phyloP scores from a whole-genome alignment of 2,329 filamentous ascomycete species.

The Hirsutella rhossiliensis region DNA sequence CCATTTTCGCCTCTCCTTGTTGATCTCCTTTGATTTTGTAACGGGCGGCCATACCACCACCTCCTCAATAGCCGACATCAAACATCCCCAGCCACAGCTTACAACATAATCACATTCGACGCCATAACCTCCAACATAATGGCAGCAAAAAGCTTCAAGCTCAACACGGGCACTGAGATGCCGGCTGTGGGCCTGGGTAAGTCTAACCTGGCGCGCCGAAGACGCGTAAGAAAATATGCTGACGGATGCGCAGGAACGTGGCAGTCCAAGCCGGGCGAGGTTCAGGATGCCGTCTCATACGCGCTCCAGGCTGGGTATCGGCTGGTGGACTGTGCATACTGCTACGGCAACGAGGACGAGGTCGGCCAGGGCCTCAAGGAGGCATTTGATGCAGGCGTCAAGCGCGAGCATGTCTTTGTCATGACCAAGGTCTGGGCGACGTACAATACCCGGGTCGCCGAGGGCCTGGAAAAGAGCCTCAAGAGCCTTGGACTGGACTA shows the following conservation, averaged over 20 bases:
- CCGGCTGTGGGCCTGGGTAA: slow-evolving; percentile 51
- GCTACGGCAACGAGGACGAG: slow-evolving; percentile 72
- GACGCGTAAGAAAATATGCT: neutral
- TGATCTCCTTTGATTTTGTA: too few species aligned
- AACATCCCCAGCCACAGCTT: too few species aligned
- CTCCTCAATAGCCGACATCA: too few species aligned
- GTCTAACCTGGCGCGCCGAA: slow-evolving; percentile 7
- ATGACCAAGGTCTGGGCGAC: slow-evolving; percentile 81
- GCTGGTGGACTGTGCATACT: slow-evolving; percentile 61
- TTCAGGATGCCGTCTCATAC: slow-evolving; percentile 43
- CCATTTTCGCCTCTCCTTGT: too few species aligned
- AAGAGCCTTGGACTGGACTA: slow-evolving; percentile 66
- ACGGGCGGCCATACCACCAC: too few species aligned
- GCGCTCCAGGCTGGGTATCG: slow-evolving; percentile 46
- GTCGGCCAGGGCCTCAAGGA: slow-evolving; percentile 68
- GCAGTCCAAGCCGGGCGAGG: slow-evolving; percentile 48
- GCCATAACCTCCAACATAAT: neutral
- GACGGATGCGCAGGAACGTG: slow-evolving; percentile 41
- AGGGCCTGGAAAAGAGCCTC: slow-evolving; percentile 61
- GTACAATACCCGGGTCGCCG: slow-evolving; percentile 58
- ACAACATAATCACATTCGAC: too few species aligned
- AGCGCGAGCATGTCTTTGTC: slow-evolving; percentile 71
- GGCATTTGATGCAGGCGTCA: slow-evolving; percentile 57
- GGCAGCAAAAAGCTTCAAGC: slow-evolving; percentile 34
- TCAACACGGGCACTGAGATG: slow-evolving; percentile 53